Evolutionary conservation across 441 rosid species (phyloP), one percentile per base, ranked within the genome.

Genomic region (Isatis lusitanica): DNA sequence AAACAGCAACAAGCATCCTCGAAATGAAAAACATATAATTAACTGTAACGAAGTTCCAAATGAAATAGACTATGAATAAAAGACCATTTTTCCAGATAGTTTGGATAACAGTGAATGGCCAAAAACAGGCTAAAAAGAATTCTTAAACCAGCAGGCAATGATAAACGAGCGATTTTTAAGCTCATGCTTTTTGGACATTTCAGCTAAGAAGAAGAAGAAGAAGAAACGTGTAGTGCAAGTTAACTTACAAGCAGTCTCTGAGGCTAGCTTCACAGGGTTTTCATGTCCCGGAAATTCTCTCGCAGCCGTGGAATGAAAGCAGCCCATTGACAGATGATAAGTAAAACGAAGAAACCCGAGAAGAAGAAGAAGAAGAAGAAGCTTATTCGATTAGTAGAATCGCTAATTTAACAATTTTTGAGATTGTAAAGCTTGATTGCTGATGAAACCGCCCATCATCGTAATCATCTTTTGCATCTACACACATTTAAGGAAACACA

Each of bases 181-280:
- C 12, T 30, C 39, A 30, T 55, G 21, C 12, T 30, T 55, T 36
- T 6, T 30, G 60, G 12, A 30, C 21, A 53, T 3, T 30, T 12
- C 0, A 56, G 61, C 24, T 15, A 16, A 56, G 13, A 7, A 39
- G 47, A 21, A 21, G 24, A 21, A 21, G 24, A 58, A 1, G 42
- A 55, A 31, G 66, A 71, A 71, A 73, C 70, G 62, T 73, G 17
- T 63, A 3, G 47, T 3, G 63, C 56, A 73, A 63, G 76, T 30
- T 1, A 73, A 81, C 92, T 86, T 68, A 93, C 98, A 93, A 71
- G 96, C 92, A 35, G 98, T 91, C 80, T 93, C 85, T 0, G 96
- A 87, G 65, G 98, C 92, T 55, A 93, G 96, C 58, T 68, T 76
- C 13, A 86, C 74, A 0, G 97, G 98, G 73, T 93, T 88, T 68